Base-by-base conservation (phyloP, 208 protist genomes). In the Vickermania spadyakhi region DNA sequence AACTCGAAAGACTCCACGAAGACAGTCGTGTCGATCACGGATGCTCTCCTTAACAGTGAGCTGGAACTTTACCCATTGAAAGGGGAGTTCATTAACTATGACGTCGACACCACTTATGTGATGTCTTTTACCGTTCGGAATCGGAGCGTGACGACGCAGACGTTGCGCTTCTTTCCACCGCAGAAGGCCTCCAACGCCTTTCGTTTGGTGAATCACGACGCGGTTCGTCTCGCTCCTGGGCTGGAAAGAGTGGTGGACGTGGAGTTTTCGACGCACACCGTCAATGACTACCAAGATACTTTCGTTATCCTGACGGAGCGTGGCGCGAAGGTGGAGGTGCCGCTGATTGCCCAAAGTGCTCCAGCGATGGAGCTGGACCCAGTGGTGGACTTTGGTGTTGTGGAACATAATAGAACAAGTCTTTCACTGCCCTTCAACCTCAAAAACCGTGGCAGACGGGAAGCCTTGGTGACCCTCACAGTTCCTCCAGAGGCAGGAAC, bases 71-170 rank as follows among this genome's bases (percentile, higher is more conserved):
- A 60, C 1, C 87, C 89, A 1, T 22, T 55, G n/a, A 26, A 56
- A 4, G 89, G 81, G 1, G 81, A 90, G 67, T 96, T 87, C 64
- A 80, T 84, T 54, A 86, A 96, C 64, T 89, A 84, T 65, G 84
- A 92, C 59, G 73, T 87, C n/a, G 81, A 88, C 58, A 91, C 82
- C 21, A 88, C 77, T 0, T 96, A 92, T 72, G 81, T 89, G 26
- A 84, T 93, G 59, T 69, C 81, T 28, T 84, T 96, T 55, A 89
- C 83, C 53, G 73, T 96, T 29, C 74, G 75, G 52, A 96, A 96
- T 62, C 64, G 68, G 26, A 79, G 71, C 21, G 56, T 61, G 4
- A 68, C 73, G 29, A 82, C 87, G 31, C 70, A 85, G 55, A 78
- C 75, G 1, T 64, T 96, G 7, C 84, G 89, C 58, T 93, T 96